These are phyloP conservation scores for Aeminium ludgeri DNA, from an alignment of 495 filamentous ascomycete species.

Conservation along the genomic window DNA sequence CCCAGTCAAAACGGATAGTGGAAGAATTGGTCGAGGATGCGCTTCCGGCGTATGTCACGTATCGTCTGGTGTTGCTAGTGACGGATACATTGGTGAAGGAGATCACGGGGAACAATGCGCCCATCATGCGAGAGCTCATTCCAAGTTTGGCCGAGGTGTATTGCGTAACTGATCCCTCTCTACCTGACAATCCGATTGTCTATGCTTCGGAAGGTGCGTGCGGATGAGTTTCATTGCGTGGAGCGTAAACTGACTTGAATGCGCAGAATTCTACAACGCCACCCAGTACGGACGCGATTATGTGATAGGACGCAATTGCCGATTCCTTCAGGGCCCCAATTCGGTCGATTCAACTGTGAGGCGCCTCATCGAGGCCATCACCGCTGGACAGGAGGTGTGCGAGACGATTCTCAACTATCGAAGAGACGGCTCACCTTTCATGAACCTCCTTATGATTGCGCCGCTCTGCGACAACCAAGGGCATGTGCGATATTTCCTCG, in stretches of 20 bases:
- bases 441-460: conserved; percentile 47
- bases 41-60: conserved; percentile 22
- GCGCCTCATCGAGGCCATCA: conserved; percentile 39
- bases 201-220: conserved; percentile 24
- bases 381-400: conserved; percentile 42
- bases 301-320: conserved; percentile 42
- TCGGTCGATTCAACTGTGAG: conserved; percentile 33
- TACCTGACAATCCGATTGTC: conserved; percentile 24
- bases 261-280: conserved; percentile 36
- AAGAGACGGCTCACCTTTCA: conserved; percentile 46
- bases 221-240: background rate
- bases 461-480: conserved; percentile 46
- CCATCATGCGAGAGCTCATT: conserved; percentile 24
- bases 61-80: conserved; percentile 20
- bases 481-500: conserved; percentile 41
- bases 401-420: conserved; percentile 55
- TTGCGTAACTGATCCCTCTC: conserved; percentile 22
- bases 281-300: conserved; percentile 46
- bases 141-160: conserved; percentile 26
- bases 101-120: conserved; percentile 22
- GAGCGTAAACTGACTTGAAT: background rate
- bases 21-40: conserved; percentile 23
- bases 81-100: conserved; percentile 26
- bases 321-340: conserved; percentile 46
- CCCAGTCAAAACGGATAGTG: conserved; percentile 10